Base-by-base conservation (phyloP, 2,329 filamentous ascomycete genomes). In the Colletotrichum sp. region DNA sequence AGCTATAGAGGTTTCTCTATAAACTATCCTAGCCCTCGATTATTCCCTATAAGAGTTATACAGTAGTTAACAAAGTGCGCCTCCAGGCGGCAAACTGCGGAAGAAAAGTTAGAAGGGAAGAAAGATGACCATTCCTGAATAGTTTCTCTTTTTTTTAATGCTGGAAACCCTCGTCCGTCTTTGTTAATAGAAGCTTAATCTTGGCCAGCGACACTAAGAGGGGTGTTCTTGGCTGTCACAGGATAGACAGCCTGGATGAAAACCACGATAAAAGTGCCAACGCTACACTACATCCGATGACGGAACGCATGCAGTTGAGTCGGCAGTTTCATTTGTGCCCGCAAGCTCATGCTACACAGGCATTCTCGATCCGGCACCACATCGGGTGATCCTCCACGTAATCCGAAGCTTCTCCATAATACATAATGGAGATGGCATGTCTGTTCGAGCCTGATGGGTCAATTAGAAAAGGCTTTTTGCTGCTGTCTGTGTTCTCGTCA, bases 151-250 rank as follows among this genome's bases (percentile, higher is more conserved):
- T n/a, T 44, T 44, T 18, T 44, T 3, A 10, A n/a, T n/a, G 18
- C 8, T n/a, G 5, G 39, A 44, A 18, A 6, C 8, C 9, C 39
- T n/a, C 16, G 16, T 2, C 16, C 6, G 8, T 44, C 2, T 16
- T 6, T n/a, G 5, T 18, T 10, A 0, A 44, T 3, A n/a, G 8
- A 18, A 9, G 8, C 16, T 10, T n/a, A 5, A 3, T 18, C 2
- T 44, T 6, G 10, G 10, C 6, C 9, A n/a, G 12, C 2, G 10
- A 12, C 3, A 49, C 44, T 21, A 13, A 21, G 2, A 21, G 18
- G 2, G n/a, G 44, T 21, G 18, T 6, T 21, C 3, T 6, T 21
- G 18, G 44, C 44, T 13, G 10, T 52, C 4, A 12, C 1, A 52
- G n/a, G 3, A 52, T 21, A 52, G n/a, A 12, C 44, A 21, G 4